Percentiles rank a stretch among this genome's conserved stretches.
phyloP scores from a whole-genome alignment of 83 land plant genomes.

The Picea abies region DNA sequence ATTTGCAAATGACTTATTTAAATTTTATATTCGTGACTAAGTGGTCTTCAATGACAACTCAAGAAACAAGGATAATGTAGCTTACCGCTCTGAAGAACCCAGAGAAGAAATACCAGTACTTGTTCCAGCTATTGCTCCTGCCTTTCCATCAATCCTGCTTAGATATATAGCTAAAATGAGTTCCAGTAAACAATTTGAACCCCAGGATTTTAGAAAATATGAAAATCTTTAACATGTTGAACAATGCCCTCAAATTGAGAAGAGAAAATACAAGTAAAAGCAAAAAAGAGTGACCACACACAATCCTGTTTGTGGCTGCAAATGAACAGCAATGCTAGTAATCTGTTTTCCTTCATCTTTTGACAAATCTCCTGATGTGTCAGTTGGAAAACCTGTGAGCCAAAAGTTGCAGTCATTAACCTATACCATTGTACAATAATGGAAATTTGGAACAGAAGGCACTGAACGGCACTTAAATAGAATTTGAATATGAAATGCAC shows the following conservation, averaged over 20 bases:
- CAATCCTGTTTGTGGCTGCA: conserved; percentile 41
- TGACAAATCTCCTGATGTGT: neutral
- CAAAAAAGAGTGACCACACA: conserved; percentile 24
- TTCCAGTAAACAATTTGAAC: neutral
- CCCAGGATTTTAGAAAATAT: neutral
- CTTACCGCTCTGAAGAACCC: conserved; percentile 52
- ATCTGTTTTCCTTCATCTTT: conserved; percentile 33
- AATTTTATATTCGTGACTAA: too few species aligned
- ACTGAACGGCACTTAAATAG: neutral
- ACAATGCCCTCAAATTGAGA: neutral
- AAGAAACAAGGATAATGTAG: neutral
- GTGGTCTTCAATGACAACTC: too few species aligned
- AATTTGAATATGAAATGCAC: neutral
- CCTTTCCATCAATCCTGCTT: conserved; percentile 36
- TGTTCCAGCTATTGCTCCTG: conserved; percentile 29
- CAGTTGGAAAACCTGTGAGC: neutral
- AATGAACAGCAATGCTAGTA: conserved; percentile 55
- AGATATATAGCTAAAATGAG: neutral
- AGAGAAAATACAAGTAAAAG: conserved; percentile 5
- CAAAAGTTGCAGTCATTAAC: neutral
- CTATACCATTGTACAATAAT: neutral
- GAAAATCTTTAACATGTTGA: neutral
- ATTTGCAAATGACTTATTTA: too few species aligned
- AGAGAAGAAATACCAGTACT: conserved; percentile 32
- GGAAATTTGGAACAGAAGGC: neutral